These are phyloP conservation scores for Cucumis variabilis DNA, from an alignment of 331 rosid species.

Conservation along the genomic window DNA sequence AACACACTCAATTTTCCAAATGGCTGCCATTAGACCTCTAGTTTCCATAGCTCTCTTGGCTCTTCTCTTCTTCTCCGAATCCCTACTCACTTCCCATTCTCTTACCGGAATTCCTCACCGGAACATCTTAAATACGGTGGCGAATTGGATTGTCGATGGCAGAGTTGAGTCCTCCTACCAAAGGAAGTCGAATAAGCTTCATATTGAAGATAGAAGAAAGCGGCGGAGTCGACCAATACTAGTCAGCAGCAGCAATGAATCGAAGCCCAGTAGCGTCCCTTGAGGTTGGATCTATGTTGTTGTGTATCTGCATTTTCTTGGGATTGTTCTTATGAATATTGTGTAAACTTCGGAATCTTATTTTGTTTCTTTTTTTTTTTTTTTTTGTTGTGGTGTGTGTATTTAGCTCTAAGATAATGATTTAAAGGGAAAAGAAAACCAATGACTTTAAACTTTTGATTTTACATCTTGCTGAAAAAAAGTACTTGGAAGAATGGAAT, in stretches of 20 bases:
- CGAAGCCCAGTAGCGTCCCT: neutral
- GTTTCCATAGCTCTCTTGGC: neutral
- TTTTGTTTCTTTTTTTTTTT: no score
- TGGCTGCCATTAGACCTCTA: neutral
- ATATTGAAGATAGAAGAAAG: no score
- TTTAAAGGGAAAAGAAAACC: no score
- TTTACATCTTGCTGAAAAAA: no score
- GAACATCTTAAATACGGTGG: neutral
- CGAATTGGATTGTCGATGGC: neutral
- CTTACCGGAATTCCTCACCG: neutral
- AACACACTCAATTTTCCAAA: neutral
- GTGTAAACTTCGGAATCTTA: no score
- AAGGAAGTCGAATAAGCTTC: neutral
- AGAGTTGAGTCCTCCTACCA: neutral
- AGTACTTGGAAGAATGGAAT: no score
- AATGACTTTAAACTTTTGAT: no score
- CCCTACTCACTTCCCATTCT: neutral
- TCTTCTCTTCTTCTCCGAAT: neutral
- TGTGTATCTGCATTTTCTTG: neutral
- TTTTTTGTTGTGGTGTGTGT: no score
- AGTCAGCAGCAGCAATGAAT: neutral
- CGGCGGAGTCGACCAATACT: neutral
- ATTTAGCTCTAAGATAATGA: no score
- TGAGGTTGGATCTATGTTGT: neutral
- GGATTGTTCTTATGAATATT: neutral